Conservation (phyloP, 1,139 yeast genomes). For the Diutina pseudorugosa region DNA sequence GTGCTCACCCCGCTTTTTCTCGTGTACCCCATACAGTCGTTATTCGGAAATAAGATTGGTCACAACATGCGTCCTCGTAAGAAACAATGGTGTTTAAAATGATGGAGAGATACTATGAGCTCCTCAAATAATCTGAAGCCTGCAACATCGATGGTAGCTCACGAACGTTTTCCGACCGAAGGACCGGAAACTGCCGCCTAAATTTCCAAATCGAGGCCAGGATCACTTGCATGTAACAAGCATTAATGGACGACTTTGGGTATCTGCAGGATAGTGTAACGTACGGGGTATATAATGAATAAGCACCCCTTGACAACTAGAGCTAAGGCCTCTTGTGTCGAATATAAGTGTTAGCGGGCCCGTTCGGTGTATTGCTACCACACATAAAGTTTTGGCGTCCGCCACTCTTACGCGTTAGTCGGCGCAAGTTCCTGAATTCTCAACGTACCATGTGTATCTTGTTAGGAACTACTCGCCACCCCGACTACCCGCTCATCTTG, state of each 20-base stretch:
- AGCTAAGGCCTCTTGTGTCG: neutral
- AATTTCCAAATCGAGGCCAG: neutral
- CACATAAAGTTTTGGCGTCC: neutral
- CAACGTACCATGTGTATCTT: slow-evolving; percentile 45
- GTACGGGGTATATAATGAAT: neutral
- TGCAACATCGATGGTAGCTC: neutral
- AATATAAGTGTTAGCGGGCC: neutral
- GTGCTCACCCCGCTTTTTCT: neutral
- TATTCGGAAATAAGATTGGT: neutral
- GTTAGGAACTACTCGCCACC: slow-evolving; percentile 46
- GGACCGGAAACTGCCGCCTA: neutral
- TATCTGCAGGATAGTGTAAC: neutral
- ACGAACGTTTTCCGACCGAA: neutral
- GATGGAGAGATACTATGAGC: neutral
- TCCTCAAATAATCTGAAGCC: neutral
- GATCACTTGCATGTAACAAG: neutral
- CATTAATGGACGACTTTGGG: neutral
- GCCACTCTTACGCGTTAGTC: neutral
- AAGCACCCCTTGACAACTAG: neutral
- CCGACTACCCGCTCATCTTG: slow-evolving; percentile 56
- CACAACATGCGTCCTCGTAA: neutral
- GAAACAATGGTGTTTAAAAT: too few relatives aligned
- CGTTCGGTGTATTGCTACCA: neutral
- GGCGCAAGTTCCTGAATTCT: neutral
- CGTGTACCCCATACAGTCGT: neutral